These are phyloP conservation scores for Pythium dissotocum DNA, from an alignment of 352 stramenopile species.

Conservation along the genomic window DNA sequence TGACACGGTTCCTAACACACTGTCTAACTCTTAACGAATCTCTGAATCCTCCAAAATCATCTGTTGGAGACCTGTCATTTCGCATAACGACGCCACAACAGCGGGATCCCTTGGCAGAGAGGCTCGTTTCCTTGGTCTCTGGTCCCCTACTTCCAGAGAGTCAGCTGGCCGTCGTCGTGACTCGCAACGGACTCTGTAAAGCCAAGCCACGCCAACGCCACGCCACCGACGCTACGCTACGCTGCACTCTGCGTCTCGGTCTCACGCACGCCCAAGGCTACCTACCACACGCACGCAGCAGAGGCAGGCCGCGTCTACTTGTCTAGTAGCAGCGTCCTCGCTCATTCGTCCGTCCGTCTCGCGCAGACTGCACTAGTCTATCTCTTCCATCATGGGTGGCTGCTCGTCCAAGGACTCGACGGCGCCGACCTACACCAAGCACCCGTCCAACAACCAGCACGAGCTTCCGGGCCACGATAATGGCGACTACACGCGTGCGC, in stretches of 20 bases:
- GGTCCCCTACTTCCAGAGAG: constrained; percentile 12
- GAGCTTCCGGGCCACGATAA: constrained; percentile 9
- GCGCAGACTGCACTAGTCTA: neutral
- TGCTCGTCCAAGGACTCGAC: constrained; percentile 41
- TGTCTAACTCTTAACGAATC: neutral
- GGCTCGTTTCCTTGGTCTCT: constrained; percentile 2
- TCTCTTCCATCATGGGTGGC: constrained; percentile 37
- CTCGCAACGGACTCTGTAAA: constrained; percentile 4
- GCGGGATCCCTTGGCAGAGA: constrained; percentile 3
- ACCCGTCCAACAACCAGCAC: neutral
- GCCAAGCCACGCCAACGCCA: neutral
- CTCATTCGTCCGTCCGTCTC: neutral
- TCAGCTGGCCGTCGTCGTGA: constrained; percentile 18
- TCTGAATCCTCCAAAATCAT: neutral
- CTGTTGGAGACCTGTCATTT: neutral
- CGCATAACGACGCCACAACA: constrained; percentile 25
- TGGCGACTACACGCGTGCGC: neutral
- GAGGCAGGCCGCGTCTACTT: neutral
- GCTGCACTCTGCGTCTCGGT: constrained; percentile 4
- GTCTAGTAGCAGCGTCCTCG: neutral
- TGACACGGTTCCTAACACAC: neutral
- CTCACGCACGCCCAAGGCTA: neutral
- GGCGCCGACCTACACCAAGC: constrained; percentile 10
- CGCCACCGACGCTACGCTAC: neutral
- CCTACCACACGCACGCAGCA: neutral